Percentiles rank a stretch among this genome's conserved stretches.
Evolutionary conservation across 805 yeast genomes (phyloP).

Genomic region (Monosporozyma servazzii): DNA sequence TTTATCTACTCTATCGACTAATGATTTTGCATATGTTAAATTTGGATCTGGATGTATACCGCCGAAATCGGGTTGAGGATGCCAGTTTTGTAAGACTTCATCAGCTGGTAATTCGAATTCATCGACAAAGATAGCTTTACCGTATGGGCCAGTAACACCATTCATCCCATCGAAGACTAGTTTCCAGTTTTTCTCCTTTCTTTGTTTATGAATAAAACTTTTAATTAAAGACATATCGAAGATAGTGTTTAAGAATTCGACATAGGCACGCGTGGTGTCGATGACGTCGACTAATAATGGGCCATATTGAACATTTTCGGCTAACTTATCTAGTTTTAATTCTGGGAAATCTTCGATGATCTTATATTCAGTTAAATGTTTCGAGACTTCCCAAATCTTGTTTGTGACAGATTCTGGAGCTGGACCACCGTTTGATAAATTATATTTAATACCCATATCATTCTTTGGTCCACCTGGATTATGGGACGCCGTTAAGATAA

Average conservation of each 20-base stretch:
- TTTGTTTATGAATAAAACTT: constrained; percentile 45
- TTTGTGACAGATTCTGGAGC: constrained; percentile 95
- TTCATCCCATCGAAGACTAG: constrained; percentile 83
- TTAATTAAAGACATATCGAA: constrained; percentile 82
- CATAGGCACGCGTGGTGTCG: constrained; percentile 73
- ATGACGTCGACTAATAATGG: constrained; percentile 70
- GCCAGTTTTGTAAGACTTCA: constrained; percentile 65
- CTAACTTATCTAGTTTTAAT: constrained; percentile 54
- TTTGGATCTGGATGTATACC: constrained; percentile 98
- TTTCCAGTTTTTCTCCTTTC: constrained; percentile 48
- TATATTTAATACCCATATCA: constrained; percentile 94
- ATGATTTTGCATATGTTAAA: constrained; percentile 81
- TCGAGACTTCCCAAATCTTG: constrained; percentile 68
- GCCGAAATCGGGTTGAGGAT: constrained; percentile 88
- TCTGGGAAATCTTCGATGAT: constrained; percentile 48
- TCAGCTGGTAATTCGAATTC: constrained; percentile 67
- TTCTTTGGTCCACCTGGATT: constrained; percentile 95
- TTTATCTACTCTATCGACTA: constrained; percentile 75
- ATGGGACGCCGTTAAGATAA: constrained; percentile 92
- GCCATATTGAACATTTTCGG: constrained; percentile 40
- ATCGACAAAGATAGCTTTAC: constrained; percentile 70
- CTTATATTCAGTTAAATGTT: constrained; percentile 50
- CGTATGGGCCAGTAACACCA: constrained; percentile 98
- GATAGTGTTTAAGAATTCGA: constrained; percentile 67
- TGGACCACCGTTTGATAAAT: constrained; percentile 93